A percentile compares a stretch with the other conserved stretches of the same genome.
phyloP scores from a whole-genome alignment of 108 stramenopile species.

The Cyclotella cryptica region DNA sequence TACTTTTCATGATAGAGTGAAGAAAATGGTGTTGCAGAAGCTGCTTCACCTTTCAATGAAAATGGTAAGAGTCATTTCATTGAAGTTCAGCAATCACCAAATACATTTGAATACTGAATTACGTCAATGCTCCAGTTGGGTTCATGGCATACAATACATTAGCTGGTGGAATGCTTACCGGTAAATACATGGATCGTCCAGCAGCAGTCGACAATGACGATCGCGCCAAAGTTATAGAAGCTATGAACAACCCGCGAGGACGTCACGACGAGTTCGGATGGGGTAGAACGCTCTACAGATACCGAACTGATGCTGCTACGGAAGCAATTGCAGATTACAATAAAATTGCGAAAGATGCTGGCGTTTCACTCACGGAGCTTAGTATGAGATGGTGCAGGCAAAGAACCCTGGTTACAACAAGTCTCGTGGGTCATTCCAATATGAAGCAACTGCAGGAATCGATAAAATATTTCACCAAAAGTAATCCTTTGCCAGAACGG shows the following conservation, averaged over 20 bases:
- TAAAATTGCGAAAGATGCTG: slow-evolving; percentile 72
- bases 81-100: neutral
- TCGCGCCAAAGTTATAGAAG: slow-evolving; percentile 45
- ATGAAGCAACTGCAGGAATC: slow-evolving; percentile 81
- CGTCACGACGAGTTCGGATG: slow-evolving; percentile 89
- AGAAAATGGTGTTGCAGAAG: slow-evolving; percentile 93
- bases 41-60: slow-evolving; percentile 86
- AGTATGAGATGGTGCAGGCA: slow-evolving; percentile 84
- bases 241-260: slow-evolving; percentile 76
- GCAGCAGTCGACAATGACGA: slow-evolving; percentile 77
- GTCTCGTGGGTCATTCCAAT: slow-evolving; percentile 87
- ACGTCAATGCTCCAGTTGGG: slow-evolving; percentile 47
- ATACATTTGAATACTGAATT: too few relatives aligned
- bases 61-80: slow-evolving; percentile 45
- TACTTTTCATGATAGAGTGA: slow-evolving; percentile 54
- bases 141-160: slow-evolving; percentile 92
- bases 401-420: slow-evolving; percentile 79
- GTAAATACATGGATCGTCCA: slow-evolving; percentile 82
- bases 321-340: slow-evolving; percentile 80
- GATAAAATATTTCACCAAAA: slow-evolving; percentile 68
- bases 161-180: slow-evolving; percentile 91
- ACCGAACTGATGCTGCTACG: slow-evolving; percentile 81
- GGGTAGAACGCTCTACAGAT: slow-evolving; percentile 86
- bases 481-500: slow-evolving; percentile 71
- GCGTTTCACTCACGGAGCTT: slow-evolving; percentile 84